These are phyloP conservation scores for Alloascoidea hylecoeti DNA, from an alignment of 805 yeast genomes.

Conservation along the genomic window DNA sequence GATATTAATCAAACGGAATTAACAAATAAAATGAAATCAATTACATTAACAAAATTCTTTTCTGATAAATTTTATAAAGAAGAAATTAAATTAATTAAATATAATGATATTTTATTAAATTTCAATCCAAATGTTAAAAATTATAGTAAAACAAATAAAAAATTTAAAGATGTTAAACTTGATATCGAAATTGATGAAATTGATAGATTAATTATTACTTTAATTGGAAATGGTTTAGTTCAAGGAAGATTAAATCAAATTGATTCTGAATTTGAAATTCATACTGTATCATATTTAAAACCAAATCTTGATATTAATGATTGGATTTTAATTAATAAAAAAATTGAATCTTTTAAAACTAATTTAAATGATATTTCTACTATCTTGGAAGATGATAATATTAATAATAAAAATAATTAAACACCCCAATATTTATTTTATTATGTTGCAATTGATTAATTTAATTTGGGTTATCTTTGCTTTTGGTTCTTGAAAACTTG, in stretches of 20 bases:
- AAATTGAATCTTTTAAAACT: too few relatives aligned
- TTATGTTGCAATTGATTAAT: too few relatives aligned
- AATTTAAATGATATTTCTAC: too few relatives aligned
- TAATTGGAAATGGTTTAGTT: slow-evolving; percentile 24
- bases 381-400: too few relatives aligned
- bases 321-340: slow-evolving; percentile 19
- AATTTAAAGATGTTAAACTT: too few relatives aligned
- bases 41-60: background rate
- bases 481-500: too few relatives aligned
- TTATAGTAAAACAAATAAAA: too few relatives aligned
- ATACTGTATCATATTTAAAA: slow-evolving; percentile 18
- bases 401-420: too few relatives aligned
- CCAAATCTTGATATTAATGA: slow-evolving; percentile 21
- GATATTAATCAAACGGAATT: background rate
- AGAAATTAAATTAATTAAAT: slow-evolving; percentile 6
- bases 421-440: too few relatives aligned
- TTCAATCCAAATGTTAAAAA: too few relatives aligned
- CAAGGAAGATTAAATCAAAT: slow-evolving; percentile 28
- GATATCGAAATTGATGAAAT: slow-evolving; percentile 17
- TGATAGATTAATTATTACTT: slow-evolving; percentile 24
- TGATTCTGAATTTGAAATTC: slow-evolving; percentile 18
- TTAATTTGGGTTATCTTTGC: too few relatives aligned
- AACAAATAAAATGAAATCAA: background rate
- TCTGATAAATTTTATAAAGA: background rate
- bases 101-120: slow-evolving; percentile 18